phyloP scores from a whole-genome alignment of 257 asterid genomes.

The Solanum medicagineum region DNA sequence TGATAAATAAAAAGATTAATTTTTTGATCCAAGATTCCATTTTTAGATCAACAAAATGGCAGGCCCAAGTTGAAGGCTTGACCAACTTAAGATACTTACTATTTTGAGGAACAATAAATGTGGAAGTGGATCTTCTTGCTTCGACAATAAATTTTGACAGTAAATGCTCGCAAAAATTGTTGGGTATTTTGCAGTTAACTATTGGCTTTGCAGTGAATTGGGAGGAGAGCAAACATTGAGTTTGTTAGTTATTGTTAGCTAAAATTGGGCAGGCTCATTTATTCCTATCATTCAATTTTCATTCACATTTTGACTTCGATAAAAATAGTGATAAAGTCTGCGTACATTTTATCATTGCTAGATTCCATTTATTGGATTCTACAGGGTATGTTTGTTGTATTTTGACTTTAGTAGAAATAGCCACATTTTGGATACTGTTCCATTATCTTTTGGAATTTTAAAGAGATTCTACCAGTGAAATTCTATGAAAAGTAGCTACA shows the following conservation, averaged over 20 bases:
- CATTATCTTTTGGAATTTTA: not conserved
- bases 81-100: not conserved
- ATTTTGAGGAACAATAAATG: not conserved
- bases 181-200: not conserved
- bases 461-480: too few species aligned
- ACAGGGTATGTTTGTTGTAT: too few species aligned
- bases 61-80: not conserved
- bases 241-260: not conserved
- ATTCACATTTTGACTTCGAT: not conserved
- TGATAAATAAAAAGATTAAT: too few species aligned
- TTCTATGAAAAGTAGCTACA: not conserved
- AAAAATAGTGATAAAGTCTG: too few species aligned
- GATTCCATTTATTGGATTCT: too few species aligned
- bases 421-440: not conserved
- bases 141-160: not conserved
- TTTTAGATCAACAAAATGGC: not conserved
- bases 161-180: not conserved
- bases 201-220: not conserved
- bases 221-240: not conserved
- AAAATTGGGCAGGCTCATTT: not conserved
- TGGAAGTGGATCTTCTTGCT: not conserved
- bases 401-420: not conserved
- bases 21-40: not conserved
- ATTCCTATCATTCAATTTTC: not conserved
- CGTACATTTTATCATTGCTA: too few species aligned